A percentile compares a stretch with the other conserved stretches of the same genome.
Evolutionary conservation across 345 rosid genomes (phyloP).

Genomic region (Lumnitzera racemosa): DNA sequence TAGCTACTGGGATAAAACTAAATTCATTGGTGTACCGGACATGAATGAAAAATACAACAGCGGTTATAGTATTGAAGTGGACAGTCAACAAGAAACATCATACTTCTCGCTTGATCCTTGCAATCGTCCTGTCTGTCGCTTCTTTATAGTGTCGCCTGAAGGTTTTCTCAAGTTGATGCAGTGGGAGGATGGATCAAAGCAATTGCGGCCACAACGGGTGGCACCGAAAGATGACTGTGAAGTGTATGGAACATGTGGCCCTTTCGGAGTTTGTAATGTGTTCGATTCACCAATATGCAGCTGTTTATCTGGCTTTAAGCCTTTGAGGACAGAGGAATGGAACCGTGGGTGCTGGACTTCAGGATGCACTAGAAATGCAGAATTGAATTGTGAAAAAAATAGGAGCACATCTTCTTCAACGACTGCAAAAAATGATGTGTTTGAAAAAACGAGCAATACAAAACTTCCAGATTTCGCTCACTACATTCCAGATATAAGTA

Average conservation of each 20-base stretch:
- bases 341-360: constrained; percentile 10
- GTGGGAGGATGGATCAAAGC: constrained; percentile 12
- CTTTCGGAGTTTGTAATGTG: constrained; percentile 18
- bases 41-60: background rate
- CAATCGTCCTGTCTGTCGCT: background rate
- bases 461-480: no score
- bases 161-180: background rate
- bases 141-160: constrained; percentile 10
- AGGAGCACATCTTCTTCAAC: background rate
- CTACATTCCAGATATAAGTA: no score
- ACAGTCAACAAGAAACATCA: constrained; percentile 1
- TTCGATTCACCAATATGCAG: constrained; percentile 8
- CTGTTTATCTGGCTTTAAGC: constrained; percentile 29
- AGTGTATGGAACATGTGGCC: constrained; percentile 21
- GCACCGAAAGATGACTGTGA: constrained; percentile 20
- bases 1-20: constrained; percentile 4
- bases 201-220: constrained; percentile 6
- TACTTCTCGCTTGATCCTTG: background rate
- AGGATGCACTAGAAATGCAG: constrained; percentile 17
- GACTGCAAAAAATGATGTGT: no score
- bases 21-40: background rate
- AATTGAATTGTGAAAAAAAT: constrained; percentile 7
- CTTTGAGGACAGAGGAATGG: constrained; percentile 14
- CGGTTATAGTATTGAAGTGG: background rate
- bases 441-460: no score